Base-by-base conservation (phyloP, 208 protist genomes). In the Porcisia deanei region DNA sequence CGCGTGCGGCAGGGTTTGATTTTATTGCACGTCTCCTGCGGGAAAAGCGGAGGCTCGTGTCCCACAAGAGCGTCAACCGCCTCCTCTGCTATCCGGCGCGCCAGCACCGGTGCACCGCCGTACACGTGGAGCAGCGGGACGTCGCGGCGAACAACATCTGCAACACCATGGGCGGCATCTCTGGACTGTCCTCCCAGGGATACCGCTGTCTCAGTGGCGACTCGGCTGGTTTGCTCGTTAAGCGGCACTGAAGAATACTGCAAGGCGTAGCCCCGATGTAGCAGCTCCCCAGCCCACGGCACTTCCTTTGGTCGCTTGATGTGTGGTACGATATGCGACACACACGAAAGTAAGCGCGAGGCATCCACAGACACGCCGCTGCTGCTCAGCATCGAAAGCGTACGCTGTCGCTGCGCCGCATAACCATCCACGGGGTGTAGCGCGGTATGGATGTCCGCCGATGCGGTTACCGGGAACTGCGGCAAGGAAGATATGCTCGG, bases 121-220 rank as follows among this genome's bases (percentile, higher is more conserved):
- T 94, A 96, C 54, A 94, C 85, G 75, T 93, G 88, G 18, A 92
- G 85, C 45, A 89, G 77, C 12, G 79, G 75, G 8, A 85, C 74
- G 30, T 69, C 64, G 54, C 64, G 55, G 16, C 60, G 63, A 3
- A 8, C 20, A 45, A 43, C 43, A 10, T 55, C 49, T 4, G 6
- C 39, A 61, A 20, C 43, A 47, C 52, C 39, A 63, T 14, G 34
- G 30, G 54, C 22, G 25, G 16, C 34, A 7, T 30, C 43, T 47
- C 14, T 37, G 14, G 22, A 3, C 5, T 67, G 6, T 22, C 41
- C 4, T 25, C 6, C 39, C 8, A 30, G 47, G 16, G 63, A 67
- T 8, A 49, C 39, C n/a, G 41, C 39, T 52, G 41, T 16, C 37
- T 49, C 41, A 16, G n/a, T 0, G 60, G 3, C 37, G n/a, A 25